Percentiles rank a stretch among this genome's conserved stretches.
Evolutionary conservation across 371 early-diverging fungal species (phyloP).

Genomic region (Blakeslea trispora): DNA sequence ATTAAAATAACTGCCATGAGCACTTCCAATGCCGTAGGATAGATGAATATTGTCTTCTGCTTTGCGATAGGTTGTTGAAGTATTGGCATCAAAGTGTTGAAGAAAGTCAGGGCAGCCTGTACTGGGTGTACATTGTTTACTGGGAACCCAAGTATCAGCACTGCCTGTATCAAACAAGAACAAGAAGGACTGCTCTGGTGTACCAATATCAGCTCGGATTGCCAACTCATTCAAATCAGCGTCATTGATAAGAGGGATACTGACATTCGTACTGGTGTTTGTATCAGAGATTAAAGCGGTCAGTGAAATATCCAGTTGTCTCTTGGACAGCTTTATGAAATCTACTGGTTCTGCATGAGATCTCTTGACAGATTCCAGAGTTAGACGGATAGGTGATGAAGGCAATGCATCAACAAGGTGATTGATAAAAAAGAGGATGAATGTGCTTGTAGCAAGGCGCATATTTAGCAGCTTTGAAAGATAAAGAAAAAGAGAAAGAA

Average conservation of each 20-base stretch:
- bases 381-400: neutral
- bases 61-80: conserved; percentile 52
- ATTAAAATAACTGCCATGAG: conserved; percentile 55
- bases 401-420: neutral
- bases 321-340: neutral
- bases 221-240: conserved; percentile 33
- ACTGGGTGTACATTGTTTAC: conserved; percentile 18
- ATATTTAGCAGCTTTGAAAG: neutral
- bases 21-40: conserved; percentile 63
- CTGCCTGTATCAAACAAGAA: conserved; percentile 68
- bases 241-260: conserved; percentile 31
- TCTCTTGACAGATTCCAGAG: neutral
- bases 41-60: conserved; percentile 52
- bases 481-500: neutral
- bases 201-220: conserved; percentile 56
- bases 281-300: neutral
- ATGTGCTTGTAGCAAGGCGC: neutral
- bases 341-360: neutral
- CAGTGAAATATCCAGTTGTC: neutral
- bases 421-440: neutral
- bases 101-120: conserved; percentile 33
- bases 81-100: conserved; percentile 45
- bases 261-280: neutral
- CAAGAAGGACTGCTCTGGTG: conserved; percentile 64
- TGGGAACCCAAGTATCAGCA: conserved; percentile 51